These are phyloP conservation scores for Rhododendron ovatum DNA, from an alignment of 148 eudicot genomes.

Conservation along the genomic window DNA sequence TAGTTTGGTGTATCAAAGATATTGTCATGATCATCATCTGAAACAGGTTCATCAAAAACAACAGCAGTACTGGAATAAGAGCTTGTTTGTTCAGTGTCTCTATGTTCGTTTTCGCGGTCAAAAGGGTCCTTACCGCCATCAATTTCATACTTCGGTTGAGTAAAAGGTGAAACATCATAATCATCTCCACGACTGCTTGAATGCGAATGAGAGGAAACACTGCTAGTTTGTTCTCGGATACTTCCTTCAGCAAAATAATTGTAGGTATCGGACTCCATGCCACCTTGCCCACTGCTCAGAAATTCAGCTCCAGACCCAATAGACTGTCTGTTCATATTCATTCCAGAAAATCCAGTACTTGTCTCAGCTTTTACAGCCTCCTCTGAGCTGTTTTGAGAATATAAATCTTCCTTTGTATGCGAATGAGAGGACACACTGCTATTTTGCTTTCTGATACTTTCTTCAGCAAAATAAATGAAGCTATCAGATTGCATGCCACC, in stretches of 20 bases:
- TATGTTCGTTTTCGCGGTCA: conserved; percentile 20
- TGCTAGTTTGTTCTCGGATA: conserved; percentile 22
- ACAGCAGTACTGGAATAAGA: conserved; percentile 20
- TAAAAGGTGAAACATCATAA: conserved; percentile 20
- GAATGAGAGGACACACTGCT: conserved; percentile 25
- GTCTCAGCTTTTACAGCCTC: not conserved
- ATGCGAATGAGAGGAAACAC: conserved; percentile 25
- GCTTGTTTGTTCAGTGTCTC: conserved; percentile 22
- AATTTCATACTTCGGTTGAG: conserved; percentile 20
- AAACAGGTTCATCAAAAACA: conserved; percentile 46
- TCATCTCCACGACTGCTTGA: conserved; percentile 28
- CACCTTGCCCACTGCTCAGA: conserved; percentile 14
- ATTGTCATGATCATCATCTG: conserved; percentile 42
- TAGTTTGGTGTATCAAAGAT: conserved; percentile 28
- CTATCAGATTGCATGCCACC: conserved; percentile 19
- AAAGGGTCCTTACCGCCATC: conserved; percentile 27
- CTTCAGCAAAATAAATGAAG: conserved; percentile 20
- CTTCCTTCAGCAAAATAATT: conserved; percentile 23
- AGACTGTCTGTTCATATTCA: conserved; percentile 15
- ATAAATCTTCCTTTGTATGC: conserved; percentile 13
- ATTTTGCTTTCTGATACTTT: conserved; percentile 24
- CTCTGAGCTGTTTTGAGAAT: not conserved
- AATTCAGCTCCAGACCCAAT: conserved; percentile 17
- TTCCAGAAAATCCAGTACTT: conserved; percentile 15
- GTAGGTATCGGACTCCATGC: conserved; percentile 15